Conservation (phyloP, 1,139 yeast genomes). For the Waltiozyma sp. region DNA sequence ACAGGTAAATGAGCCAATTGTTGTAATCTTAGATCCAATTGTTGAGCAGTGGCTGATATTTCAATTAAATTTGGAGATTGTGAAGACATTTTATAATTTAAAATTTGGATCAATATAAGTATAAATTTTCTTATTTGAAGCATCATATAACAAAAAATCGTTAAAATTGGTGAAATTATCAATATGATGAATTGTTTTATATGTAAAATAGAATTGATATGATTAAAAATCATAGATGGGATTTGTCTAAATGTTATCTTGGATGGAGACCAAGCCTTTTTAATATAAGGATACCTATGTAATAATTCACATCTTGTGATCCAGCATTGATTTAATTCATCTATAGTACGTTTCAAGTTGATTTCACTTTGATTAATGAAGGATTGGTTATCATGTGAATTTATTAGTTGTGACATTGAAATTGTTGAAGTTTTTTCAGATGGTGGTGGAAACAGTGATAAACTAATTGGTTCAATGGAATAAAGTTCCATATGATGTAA, state of each 20-base stretch:
- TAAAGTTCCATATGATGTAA: not conserved
- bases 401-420: not conserved
- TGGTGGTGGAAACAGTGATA: not conserved
- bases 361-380: not conserved
- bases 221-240: not conserved
- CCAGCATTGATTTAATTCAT: slow-evolving; percentile 16
- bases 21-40: slow-evolving; percentile 64
- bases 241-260: not conserved
- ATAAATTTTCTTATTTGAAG: slow-evolving; percentile 22
- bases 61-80: slow-evolving; percentile 26
- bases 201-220: not conserved
- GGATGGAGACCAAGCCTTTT: slow-evolving; percentile 7
- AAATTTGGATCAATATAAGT: slow-evolving; percentile 24
- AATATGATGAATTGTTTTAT: not conserved
- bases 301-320: slow-evolving; percentile 7
- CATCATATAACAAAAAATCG: slow-evolving; percentile 5
- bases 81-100: slow-evolving; percentile 25
- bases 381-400: not conserved
- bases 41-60: slow-evolving; percentile 59
- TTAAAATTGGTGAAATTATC: slow-evolving; percentile 7
- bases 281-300: slow-evolving; percentile 8
- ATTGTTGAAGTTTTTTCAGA: not conserved
- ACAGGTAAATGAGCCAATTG: slow-evolving; percentile 75
- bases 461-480: not conserved
- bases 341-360: slow-evolving; percentile 10